Percentiles rank a stretch among this genome's conserved stretches.
phyloP scores from a whole-genome alignment of 2,329 filamentous ascomycete species.

The Penicillium fuscoglaucum region DNA sequence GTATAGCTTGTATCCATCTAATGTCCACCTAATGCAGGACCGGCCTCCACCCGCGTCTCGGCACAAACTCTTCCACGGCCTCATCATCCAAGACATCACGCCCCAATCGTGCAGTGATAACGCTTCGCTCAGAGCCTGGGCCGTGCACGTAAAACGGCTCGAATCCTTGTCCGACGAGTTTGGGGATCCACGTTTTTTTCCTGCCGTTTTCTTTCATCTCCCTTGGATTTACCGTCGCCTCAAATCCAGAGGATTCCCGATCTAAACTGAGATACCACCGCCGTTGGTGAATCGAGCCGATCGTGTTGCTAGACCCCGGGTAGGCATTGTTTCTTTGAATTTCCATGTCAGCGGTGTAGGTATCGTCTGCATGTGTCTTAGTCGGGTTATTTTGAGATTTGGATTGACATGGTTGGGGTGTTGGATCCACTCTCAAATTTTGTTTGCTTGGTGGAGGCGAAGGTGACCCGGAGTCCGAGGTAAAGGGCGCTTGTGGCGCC shows the following conservation, averaged over 20 bases:
- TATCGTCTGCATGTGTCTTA: background rate
- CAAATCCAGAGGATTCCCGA: slow-evolving; percentile 59
- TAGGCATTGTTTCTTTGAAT: slow-evolving; percentile 66
- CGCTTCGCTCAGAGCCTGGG: slow-evolving; percentile 62
- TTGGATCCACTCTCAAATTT: background rate
- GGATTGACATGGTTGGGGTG: background rate
- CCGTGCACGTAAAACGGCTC: slow-evolving; percentile 63
- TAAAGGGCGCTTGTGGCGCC: slow-evolving; percentile 7
- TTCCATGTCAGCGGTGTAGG: slow-evolving; percentile 49
- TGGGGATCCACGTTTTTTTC: slow-evolving; percentile 35
- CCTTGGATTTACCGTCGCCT: slow-evolving; percentile 2
- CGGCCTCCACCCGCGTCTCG: slow-evolving; percentile 60
- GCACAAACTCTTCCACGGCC: slow-evolving; percentile 57
- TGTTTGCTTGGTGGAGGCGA: slow-evolving; percentile 5
- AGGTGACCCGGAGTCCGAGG: slow-evolving; percentile 25
- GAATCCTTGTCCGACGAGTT: slow-evolving; percentile 41
- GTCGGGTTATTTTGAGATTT: background rate
- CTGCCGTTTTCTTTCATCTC: background rate
- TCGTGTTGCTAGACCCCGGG: slow-evolving; percentile 63
- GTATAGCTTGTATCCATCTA: background rate
- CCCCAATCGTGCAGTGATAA: slow-evolving; percentile 63
- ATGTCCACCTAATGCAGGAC: slow-evolving; percentile 21
- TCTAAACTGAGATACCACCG: slow-evolving; percentile 68
- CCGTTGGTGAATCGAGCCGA: slow-evolving; percentile 67
- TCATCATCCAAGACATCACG: slow-evolving; percentile 63